Evolutionary conservation across 371 early-diverging fungal genomes (phyloP), one percentile per base, ranked within the genome.

Genomic region (Syncephalis plumigaleata): DNA sequence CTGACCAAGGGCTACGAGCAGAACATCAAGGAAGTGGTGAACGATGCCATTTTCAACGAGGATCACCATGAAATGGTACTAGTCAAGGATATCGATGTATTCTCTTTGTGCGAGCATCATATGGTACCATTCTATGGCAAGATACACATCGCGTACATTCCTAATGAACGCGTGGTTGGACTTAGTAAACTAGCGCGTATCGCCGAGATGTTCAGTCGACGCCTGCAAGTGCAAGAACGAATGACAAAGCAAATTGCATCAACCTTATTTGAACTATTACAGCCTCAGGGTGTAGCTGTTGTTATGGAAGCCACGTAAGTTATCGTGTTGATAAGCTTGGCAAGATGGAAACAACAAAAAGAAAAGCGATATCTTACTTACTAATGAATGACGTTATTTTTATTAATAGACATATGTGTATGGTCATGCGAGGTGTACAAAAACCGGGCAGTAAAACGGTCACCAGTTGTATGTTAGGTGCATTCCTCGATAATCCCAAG

Each of bases 31-130:
- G 89, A 83, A 46, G 68, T 89, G 5, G 59, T 89, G 50, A 89
- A 88, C 58, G 84, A 82, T 27, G 98, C 98, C 18, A 71, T 97
- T 0, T 97, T 97, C 61, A 84, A 90, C 66, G 98, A 97, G 71
- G 92, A 96, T 56, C 91, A 95, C 61, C 91, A 94, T 48, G 98
- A 96, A 57, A 93, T 95, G 95, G 97, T 91, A 20, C 82, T 96
- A 67, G 92, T 93, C 16, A 87, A 83, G 63, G 79, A 94, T 59
- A 91, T 96, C 50, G 87, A 88, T 51, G 75, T 95, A 1, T 92
- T 88, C 58, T 90, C 91, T 15, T 64, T 96, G 46, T 98, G 98
- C 65, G 98, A 98, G 63, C 98, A 98, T 64, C 98, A 98, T 56
- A 73, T 96, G 78, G 97, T 98, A 0, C 98, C 98, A 2, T 94